Percentiles rank a stretch among this genome's conserved stretches.
phyloP scores from a whole-genome alignment of 2,329 filamentous ascomycete species.

The Dactylonectria estremocensis region DNA sequence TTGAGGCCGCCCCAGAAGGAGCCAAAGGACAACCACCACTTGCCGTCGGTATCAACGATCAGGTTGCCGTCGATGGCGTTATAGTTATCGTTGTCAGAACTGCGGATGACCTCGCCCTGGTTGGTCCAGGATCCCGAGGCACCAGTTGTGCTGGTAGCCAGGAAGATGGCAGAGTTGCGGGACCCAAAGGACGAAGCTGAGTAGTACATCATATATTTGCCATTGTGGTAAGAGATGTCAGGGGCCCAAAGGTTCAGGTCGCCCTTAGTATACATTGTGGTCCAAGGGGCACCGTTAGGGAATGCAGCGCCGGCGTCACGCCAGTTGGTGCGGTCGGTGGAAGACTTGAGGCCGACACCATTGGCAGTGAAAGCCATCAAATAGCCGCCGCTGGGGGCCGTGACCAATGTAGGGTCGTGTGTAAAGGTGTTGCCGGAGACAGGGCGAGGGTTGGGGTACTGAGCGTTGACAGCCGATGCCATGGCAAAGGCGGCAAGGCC shows the following conservation, averaged over 20 bases:
- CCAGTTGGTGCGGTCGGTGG: conserved; percentile 52
- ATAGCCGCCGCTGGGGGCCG: conserved; percentile 48
- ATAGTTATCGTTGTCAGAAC: conserved; percentile 40
- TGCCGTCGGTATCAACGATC: conserved; percentile 45
- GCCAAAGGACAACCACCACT: conserved; percentile 53
- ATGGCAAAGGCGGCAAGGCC: conserved; percentile 9
- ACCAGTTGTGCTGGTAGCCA: conserved; percentile 50
- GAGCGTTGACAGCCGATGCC: conserved; percentile 5
- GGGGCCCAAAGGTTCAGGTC: conserved; percentile 64
- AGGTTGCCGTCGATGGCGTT: conserved; percentile 52
- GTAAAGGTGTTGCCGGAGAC: conserved; percentile 4
- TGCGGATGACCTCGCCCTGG: conserved; percentile 48
- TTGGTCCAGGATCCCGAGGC: conserved; percentile 51
- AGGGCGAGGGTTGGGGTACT: conserved; percentile 6
- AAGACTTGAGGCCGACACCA: conserved; percentile 51
- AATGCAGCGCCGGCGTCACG: conserved; percentile 50
- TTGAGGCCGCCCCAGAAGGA: conserved; percentile 53
- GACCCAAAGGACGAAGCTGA: conserved; percentile 51
- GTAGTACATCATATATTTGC: conserved; percentile 52
- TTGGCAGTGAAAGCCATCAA: conserved; percentile 47
- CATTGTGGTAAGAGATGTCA: conserved; percentile 61
- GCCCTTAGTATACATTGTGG: conserved; percentile 48
- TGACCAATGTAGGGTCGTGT: conserved; percentile 29
- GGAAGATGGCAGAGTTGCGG: conserved; percentile 50
- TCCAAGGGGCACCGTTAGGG: conserved; percentile 52